phyloP scores from a whole-genome alignment of 2,329 filamentous ascomycete genomes.

The Cladosporium phlei region DNA sequence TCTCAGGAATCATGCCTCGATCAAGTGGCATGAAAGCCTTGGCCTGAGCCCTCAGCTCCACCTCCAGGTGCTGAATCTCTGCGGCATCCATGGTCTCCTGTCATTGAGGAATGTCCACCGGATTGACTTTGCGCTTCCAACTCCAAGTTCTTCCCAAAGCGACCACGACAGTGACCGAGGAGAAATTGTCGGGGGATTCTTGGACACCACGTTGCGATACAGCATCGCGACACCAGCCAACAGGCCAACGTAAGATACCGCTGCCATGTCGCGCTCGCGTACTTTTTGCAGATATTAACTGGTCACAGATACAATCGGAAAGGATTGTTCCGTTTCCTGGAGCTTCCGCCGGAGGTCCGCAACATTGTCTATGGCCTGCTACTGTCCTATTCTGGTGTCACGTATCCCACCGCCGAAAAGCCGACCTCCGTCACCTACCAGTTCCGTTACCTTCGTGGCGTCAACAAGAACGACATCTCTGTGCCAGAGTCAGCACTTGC shows the following conservation, averaged over 20 bases:
- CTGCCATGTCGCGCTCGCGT: too few relatives aligned
- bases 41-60: conserved; percentile 18
- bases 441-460: not conserved
- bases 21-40: not conserved
- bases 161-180: conserved; percentile 13
- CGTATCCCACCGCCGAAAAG: conserved; percentile 13
- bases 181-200: conserved; percentile 24
- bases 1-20: not conserved
- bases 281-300: not conserved
- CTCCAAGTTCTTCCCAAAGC: too few relatives aligned
- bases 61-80: conserved; percentile 16
- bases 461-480: not conserved
- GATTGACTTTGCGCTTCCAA: too few relatives aligned
- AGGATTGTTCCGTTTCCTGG: conserved; percentile 11
- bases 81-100: conserved; percentile 23
- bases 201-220: conserved; percentile 25
- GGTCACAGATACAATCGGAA: not conserved
- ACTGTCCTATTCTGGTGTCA: conserved; percentile 8
- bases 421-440: not conserved
- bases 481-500: conserved; percentile 13
- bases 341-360: conserved; percentile 18
- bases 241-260: too few relatives aligned
- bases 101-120: conserved; percentile 12
- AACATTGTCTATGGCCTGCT: conserved; percentile 16
- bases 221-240: too few relatives aligned